Evolutionary conservation across 441 rosid species (phyloP), one percentile per base, ranked within the genome.

Genomic region (Breynia disticha): DNA sequence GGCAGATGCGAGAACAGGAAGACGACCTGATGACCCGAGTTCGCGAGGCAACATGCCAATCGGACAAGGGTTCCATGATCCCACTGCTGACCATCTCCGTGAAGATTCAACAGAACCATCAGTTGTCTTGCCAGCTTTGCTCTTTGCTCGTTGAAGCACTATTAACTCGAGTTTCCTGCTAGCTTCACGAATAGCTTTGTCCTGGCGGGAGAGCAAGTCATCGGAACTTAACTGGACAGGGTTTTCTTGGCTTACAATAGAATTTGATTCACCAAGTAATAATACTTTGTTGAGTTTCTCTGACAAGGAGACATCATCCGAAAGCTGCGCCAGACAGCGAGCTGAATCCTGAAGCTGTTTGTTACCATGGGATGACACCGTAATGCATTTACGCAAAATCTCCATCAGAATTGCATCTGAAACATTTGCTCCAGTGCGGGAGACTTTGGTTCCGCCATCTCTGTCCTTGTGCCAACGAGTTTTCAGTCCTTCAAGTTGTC

Each of bases 11-110:
- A 89, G 91, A 61, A 66, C 63, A 59, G 97, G 90, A 54, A 87
- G 77, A 46, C 64, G 59, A 32, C 90, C 86, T 7, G 88, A 83
- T 59, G 79, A 78, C 11, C 86, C 86, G 16, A 76, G 70, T 54
- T 70, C 76, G 24, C 63, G 68, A 19, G 97, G 96, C 80, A 89
- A 53, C 84, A 72, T 83, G 48, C 99, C 95, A 52, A 87, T 82
- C 2, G 99, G 95, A 64, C 96, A 94, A 5, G 95, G 76, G 57
- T 73, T 87, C 96, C 97, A 89, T 1, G 84, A 72, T 61, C 79
- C 76, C 12, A 70, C 81, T 55, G 78, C 74, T 16, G 53, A 64
- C 97, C 96, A 89, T 70, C 75, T 67, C 47, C 65, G 64, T 51
- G 65, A 52, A 59, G 48, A 57, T 53, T 53, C 71, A 15, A 4